Evolutionary conservation across 805 yeast genomes (phyloP), one percentile per base, ranked within the genome.

Genomic region (Candida dendrica): DNA sequence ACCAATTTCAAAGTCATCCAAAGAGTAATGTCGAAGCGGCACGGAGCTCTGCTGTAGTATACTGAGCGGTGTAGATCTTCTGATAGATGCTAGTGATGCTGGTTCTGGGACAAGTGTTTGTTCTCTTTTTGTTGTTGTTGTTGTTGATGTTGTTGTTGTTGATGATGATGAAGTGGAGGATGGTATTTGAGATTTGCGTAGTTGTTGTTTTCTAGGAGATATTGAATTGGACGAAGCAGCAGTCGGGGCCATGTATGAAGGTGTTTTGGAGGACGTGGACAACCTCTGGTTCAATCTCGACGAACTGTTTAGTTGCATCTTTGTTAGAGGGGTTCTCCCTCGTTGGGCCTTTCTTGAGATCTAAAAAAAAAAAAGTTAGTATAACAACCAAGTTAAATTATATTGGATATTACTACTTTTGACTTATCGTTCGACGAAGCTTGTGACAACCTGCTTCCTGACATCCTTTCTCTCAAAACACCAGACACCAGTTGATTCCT

Each of bases 1-100:
- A 15, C 97, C 98, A 35, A 91, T 73, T 51, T 89, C 96, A 63
- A 91, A 91, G 56, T 86, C 93, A 24, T 68, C 63, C 18, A 80
- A 60, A 0, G 72, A 50, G 50, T 66, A 72, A 29, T 65, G 47
- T 39, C 60, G 45, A 31, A 51, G 41, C 2, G 61, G 60, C 2
- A 57, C 56, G 8, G 41, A 43, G 1, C 55, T 49, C 10, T 55
- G 53, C 20, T 54, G 56, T 14, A 56, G 38, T 14, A 56, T 56
- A 27, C 45, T 42, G 15, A 54, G 42, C 3, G 59, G 54, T 3
- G 56, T 49, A 2, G 57, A 47, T 40, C 43, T 48, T 31, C 52
- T 41, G 18, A 42, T 35, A 8, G 38, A 36, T 1, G 47, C n/a
- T n/a, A n/a, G n/a, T n/a, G n/a, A n/a, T n/a, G n/a, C n/a, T n/a